Conservation (phyloP, 305 asterid species). For the Fraxinus sp. region DNA sequence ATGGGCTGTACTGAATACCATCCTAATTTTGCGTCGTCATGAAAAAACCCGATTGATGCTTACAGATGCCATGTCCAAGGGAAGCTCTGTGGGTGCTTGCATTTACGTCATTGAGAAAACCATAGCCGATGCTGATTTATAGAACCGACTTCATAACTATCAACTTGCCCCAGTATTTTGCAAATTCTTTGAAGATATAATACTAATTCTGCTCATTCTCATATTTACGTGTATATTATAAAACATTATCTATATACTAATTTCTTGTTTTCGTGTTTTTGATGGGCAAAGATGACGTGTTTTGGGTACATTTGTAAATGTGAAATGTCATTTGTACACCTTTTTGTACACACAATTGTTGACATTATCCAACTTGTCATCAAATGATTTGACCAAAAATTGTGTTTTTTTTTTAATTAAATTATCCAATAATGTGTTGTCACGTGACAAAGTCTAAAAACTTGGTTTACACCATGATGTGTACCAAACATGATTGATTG, state of each 20-base stretch:
- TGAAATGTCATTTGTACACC: too few species aligned
- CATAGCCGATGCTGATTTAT: conserved; percentile 43
- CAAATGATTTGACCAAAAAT: neutral
- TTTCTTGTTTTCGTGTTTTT: neutral
- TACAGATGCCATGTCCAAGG: conserved; percentile 77
- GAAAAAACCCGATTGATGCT: conserved; percentile 66
- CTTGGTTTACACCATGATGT: too few species aligned
- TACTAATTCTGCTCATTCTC: neutral
- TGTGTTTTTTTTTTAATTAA: too few species aligned
- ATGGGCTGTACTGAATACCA: conserved; percentile 85
- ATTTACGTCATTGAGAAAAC: conserved; percentile 62
- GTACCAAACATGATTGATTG: too few species aligned
- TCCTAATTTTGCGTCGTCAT: conserved; percentile 71
- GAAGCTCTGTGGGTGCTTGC: conserved; percentile 68
- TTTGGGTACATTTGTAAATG: neutral
- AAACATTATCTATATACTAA: neutral
- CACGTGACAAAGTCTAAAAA: too few species aligned
- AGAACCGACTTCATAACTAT: conserved; percentile 12
- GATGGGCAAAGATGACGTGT: neutral
- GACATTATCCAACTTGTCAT: too few species aligned
- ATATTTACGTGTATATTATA: neutral
- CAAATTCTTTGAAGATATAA: neutral
- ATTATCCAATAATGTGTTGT: too few species aligned
- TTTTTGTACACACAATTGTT: too few species aligned
- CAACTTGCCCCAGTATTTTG: neutral